A percentile compares a stretch with the other conserved stretches of the same genome.
phyloP scores from a whole-genome alignment of 768 basidiomycete species.

The Phaeotremella skinneri region DNA sequence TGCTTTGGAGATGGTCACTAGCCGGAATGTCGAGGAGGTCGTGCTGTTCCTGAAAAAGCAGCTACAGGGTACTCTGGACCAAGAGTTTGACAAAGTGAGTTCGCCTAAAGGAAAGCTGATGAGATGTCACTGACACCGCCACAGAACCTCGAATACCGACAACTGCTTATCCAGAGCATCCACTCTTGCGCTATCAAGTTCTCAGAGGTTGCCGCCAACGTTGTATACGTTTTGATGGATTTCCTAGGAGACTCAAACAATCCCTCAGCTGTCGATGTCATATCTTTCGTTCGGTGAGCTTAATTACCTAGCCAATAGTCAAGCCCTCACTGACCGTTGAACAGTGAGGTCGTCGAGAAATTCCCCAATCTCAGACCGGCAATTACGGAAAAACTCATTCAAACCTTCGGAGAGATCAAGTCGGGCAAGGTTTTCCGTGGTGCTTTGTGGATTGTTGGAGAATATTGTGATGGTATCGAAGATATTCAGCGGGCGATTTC shows the following conservation, averaged over 20 bases:
- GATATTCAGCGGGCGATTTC: constrained; percentile 73
- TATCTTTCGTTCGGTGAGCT: constrained; percentile 69
- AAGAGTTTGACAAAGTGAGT: constrained; percentile 83
- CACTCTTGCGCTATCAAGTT: constrained; percentile 95
- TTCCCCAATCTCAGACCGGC: constrained; percentile 80
- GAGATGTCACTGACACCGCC: no score
- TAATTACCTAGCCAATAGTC: constrained; percentile 42
- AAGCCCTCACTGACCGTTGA: constrained; percentile 9
- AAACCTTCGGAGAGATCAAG: constrained; percentile 80
- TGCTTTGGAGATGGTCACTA: constrained; percentile 87
- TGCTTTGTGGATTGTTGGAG: constrained; percentile 96
- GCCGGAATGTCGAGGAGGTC: constrained; percentile 93
- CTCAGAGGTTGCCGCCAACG: constrained; percentile 92
- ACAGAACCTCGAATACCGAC: constrained; percentile 89
- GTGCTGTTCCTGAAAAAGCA: constrained; percentile 97
- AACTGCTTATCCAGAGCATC: constrained; percentile 93
- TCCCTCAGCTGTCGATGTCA: constrained; percentile 91
- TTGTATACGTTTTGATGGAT: constrained; percentile 67
- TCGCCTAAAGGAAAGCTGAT: no score
- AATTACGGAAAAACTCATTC: constrained; percentile 79
- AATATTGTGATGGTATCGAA: constrained; percentile 63
- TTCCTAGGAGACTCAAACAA: constrained; percentile 85
- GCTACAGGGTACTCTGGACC: constrained; percentile 85
- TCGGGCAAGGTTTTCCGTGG: constrained; percentile 96
- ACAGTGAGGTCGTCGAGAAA: constrained; percentile 91